phyloP scores from a whole-genome alignment of 306 rosid genomes.

The Inga laurina region DNA sequence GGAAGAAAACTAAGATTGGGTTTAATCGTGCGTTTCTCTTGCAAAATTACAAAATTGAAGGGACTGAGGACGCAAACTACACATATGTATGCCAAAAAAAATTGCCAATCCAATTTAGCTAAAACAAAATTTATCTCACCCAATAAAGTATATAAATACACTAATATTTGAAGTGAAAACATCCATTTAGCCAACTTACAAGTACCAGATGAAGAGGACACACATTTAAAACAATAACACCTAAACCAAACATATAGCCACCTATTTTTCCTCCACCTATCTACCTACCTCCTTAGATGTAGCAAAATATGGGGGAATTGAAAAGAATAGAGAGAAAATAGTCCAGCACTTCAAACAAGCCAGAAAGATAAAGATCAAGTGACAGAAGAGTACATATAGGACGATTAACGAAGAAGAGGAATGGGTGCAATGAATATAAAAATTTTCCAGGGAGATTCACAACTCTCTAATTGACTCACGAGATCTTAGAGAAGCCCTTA shows the following conservation, averaged over 20 bases:
- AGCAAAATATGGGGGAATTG: background rate
- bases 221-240: slow-evolving; percentile 10
- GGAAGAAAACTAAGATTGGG: background rate
- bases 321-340: background rate
- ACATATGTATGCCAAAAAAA: background rate
- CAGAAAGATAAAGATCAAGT: slow-evolving; percentile 12
- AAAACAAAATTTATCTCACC: slow-evolving; percentile 21
- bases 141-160: slow-evolving; percentile 22
- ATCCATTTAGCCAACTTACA: slow-evolving; percentile 20
- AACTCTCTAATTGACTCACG: slow-evolving; percentile 7
- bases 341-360: background rate
- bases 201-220: slow-evolving; percentile 1
- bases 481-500: slow-evolving; percentile 12
- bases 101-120: background rate
- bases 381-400: slow-evolving; percentile 6
- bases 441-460: background rate
- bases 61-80: background rate
- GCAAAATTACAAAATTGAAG: slow-evolving; percentile 8
- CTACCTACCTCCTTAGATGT: background rate
- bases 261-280: background rate
- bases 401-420: background rate
- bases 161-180: slow-evolving; percentile 18
- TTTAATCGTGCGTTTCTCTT: background rate
- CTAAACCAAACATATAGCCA: background rate
- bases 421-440: background rate